Evolutionary conservation across 352 stramenopile genomes (phyloP), one percentile per base, ranked within the genome.

Genomic region (Globisporangium echinulatum): DNA sequence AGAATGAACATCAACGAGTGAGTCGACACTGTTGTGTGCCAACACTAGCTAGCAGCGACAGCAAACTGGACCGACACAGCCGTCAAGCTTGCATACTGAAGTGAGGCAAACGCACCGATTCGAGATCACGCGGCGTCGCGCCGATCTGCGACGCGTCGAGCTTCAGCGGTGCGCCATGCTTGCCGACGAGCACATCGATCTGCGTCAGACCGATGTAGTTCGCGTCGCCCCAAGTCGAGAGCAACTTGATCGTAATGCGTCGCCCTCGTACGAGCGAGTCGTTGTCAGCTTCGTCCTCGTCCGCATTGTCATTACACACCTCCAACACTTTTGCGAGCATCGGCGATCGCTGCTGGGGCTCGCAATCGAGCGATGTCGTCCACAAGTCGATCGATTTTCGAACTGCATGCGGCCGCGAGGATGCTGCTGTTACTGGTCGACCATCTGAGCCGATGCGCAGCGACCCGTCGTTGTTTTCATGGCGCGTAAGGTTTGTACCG

Each of bases 171-270:
- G 57, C 70, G 0, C 71, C 81, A 7, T 71, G 61, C 11, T 65
- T 71, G 0, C 81, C 79, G 3, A 88, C 69, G 1, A 90, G 64
- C 0, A 94, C 79, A 37, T 85, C 71, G 4, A 96, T 46, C 58
- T 93, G 75, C 1, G 82, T 94, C 19, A 96, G 63, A 0, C 87
- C 87, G n/a, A 96, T 77, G 59, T 96, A 96, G 59, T 92, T 85
- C 4, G 52, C 54, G 57, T 96, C 87, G 1, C 86, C 87, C 82
- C 86, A 95, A 2, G 87, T 90, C 46, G 54, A 78, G 9, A 80
- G 58, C 19, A 94, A 52, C 8, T 76, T 67, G 37, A 96, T 63
- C 14, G 66, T 71, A 8, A 96, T 61, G 5, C 64, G 56, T 7
- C 82, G 77, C 5, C 82, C 87, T 42, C 70, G 66, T 57, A 17